Conservation (phyloP, 2,329 filamentous ascomycete species). For the Alternaria burnsii region DNA sequence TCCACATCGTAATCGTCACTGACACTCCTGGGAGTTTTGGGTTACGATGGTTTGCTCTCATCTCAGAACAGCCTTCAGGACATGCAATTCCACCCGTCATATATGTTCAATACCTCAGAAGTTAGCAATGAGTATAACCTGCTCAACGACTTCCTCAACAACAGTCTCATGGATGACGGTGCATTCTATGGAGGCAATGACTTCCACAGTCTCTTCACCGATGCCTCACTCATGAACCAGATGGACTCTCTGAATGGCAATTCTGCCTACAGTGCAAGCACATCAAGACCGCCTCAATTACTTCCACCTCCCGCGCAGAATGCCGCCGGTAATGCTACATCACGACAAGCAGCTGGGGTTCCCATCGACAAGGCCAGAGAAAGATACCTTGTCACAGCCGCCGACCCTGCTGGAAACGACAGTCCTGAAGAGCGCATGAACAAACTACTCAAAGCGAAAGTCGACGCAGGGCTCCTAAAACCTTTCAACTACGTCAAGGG, state of each 20-base stretch:
- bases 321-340: slow-evolving; percentile 63
- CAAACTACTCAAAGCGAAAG: slow-evolving; percentile 91
- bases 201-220: slow-evolving; percentile 64
- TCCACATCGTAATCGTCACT: slow-evolving; percentile 32
- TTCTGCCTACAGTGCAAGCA: slow-evolving; percentile 49
- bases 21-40: slow-evolving; percentile 66
- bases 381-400: slow-evolving; percentile 93
- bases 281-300: slow-evolving; percentile 56
- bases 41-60: slow-evolving; percentile 82
- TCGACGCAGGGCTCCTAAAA: slow-evolving; percentile 91
- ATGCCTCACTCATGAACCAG: slow-evolving; percentile 62
- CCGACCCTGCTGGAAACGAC: slow-evolving; percentile 85
- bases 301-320: slow-evolving; percentile 54
- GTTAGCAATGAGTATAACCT: slow-evolving; percentile 97
- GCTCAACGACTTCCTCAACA: slow-evolving; percentile 95
- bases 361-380: slow-evolving; percentile 79
- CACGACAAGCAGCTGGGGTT: slow-evolving; percentile 68
- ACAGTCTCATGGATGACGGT: slow-evolving; percentile 80
- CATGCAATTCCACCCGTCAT: slow-evolving; percentile 92
- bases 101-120: slow-evolving; percentile 94
- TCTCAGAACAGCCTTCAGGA: slow-evolving; percentile 88
- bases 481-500: slow-evolving; percentile 99
- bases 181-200: slow-evolving; percentile 54
- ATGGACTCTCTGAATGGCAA: slow-evolving; percentile 52
- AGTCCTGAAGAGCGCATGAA: slow-evolving; percentile 95